Evolutionary conservation across 2,329 filamentous ascomycete species (phyloP), one percentile per base, ranked within the genome.

Genomic region (Raffaelea ambrosiae): DNA sequence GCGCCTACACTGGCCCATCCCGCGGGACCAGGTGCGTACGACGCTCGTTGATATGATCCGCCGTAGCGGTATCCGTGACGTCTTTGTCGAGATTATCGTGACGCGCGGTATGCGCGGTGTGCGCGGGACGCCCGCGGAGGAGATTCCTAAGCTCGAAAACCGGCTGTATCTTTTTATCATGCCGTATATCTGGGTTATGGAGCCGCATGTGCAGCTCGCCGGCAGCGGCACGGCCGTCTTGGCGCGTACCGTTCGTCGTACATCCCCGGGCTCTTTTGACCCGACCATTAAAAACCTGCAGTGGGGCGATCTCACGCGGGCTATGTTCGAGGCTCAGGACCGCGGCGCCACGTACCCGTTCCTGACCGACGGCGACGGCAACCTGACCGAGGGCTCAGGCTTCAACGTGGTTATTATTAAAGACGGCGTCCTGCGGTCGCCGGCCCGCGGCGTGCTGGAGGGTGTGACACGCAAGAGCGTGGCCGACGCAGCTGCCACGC

Each of bases 271-370:
- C 0, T 59, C 66, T 1, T 68, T 75, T 3, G 73, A 76, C 52
- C 73, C 72, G 0, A 74, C 71, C 0, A 60, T 76, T 23, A 76
- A 76, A 63, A 74, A 74, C 53, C 57, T 72, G 16, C 68, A 75
- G 48, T 75, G 71, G 72, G 70, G 71, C 1, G 72, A 76, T 56
- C 55, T 73, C 2, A 66, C 61, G 1, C 59, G 71, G 0, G 51
- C 43, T 20, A 40, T 75, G 48, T 63, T 71, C 22, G 74, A 76
- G 55, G 71, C 71, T 0, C 44, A 51, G 0, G 72, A 76, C 51
- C 67, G 72, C 1, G 70, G 66, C 0, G 70, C 71, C 0, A 56
- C 51, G 1, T 73, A 73, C 47, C 72, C 73, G 0, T 74, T 76
- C 54, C 54, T 76, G 13, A 74, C 69, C 0, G 72, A 76, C 51